A percentile compares a stretch with the other conserved stretches of the same genome.
phyloP scores from a whole-genome alignment of 164 flowering plant species.

The Stephania japonica region DNA sequence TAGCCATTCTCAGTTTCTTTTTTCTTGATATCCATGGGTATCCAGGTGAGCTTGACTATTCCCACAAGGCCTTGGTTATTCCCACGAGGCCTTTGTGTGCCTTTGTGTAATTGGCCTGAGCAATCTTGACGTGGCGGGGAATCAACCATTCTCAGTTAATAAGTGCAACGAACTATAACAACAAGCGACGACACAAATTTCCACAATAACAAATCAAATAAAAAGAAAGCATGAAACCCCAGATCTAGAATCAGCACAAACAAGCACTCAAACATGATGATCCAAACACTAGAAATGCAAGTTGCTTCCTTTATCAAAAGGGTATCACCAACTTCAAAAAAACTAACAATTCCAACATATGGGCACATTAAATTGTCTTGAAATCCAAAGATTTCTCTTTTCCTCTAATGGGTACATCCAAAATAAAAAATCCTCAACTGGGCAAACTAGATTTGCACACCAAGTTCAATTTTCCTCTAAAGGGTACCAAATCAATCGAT shows the following conservation, averaged over 20 bases:
- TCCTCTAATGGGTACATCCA: neutral
- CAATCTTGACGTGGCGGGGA: too few species aligned
- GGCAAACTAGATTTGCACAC: neutral
- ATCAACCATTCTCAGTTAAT: too few species aligned
- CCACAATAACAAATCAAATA: neutral
- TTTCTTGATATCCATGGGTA: too few species aligned
- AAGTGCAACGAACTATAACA: too few species aligned
- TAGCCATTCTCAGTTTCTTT: too few species aligned
- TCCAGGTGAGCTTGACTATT: too few species aligned
- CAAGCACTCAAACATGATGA: neutral
- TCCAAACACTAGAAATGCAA: neutral
- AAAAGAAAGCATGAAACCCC: neutral
- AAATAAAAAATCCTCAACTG: neutral
- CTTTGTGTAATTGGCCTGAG: too few species aligned
- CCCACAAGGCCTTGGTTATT: too few species aligned
- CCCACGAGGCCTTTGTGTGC: too few species aligned
- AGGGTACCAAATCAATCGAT: neutral
- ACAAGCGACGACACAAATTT: neutral
- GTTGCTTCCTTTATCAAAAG: neutral
- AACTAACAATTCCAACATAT: neutral
- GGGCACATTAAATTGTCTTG: neutral
- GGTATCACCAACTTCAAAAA: neutral
- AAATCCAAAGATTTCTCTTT: neutral
- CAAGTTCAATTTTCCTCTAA: neutral
- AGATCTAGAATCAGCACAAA: slow-evolving; percentile 9